These are phyloP conservation scores for Tillandsia fasciculata DNA, from an alignment of 176 grass and related monocot genomes.

Conservation along the genomic window DNA sequence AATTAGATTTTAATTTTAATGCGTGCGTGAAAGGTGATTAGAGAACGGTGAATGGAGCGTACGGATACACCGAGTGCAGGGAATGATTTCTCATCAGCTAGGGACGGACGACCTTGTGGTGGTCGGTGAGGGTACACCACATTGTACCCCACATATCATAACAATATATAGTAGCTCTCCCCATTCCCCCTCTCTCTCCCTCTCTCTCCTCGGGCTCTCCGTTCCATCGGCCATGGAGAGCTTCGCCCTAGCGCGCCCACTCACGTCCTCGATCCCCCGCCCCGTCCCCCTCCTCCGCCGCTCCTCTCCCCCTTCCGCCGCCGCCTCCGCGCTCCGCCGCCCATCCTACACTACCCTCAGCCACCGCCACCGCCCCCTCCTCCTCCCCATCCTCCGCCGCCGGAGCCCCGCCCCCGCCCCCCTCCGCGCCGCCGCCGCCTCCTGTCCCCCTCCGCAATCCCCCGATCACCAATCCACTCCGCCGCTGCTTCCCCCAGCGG, in stretches of 20 bases:
- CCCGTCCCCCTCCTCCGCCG: conserved; percentile 23
- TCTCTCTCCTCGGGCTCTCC: not conserved
- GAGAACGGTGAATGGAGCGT: no score
- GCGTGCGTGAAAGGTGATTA: no score
- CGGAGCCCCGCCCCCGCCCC: not conserved
- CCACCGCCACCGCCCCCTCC: not conserved
- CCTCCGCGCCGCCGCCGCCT: conserved; percentile 11
- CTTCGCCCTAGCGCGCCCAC: conserved; percentile 24
- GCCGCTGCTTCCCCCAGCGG: not conserved
- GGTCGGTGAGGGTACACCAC: no score
- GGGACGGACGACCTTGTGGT: no score
- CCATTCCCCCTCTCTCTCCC: no score
- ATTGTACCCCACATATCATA: not conserved
- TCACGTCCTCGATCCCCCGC: conserved; percentile 17
- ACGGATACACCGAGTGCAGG: no score
- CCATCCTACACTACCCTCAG: conserved; percentile 8
- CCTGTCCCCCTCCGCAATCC: conserved; percentile 10
- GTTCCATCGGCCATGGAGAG: conserved; percentile 27
- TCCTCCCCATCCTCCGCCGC: not conserved
- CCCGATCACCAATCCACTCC: conserved; percentile 17
- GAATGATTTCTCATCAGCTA: no score
- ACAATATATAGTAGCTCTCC: not conserved
- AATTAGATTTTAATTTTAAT: no score
- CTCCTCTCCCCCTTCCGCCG: conserved; percentile 8
- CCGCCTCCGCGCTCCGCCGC: not conserved